Base-by-base conservation (phyloP, 1,284 basidiomycete species). In the Cryptococcus wingfieldii region DNA sequence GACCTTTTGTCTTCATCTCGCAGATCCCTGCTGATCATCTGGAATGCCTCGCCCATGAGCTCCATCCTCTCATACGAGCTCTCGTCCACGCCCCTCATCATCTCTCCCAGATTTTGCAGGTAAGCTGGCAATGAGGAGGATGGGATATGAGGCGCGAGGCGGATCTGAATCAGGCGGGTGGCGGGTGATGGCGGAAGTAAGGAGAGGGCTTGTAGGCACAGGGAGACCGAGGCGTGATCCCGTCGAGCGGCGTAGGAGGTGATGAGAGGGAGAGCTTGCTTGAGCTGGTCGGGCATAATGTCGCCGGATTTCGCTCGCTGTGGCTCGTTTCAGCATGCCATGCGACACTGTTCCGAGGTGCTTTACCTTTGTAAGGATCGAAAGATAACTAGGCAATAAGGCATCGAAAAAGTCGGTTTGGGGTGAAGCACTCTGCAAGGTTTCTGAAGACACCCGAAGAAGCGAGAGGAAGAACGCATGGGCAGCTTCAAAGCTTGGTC, bases 401-500 rank as follows among this genome's bases (percentile, higher is more conserved):
- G 64, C 61, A 16, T 63, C 60, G 37, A 67, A 60, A 31, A 74
- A 66, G 2, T 49, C 50, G 0, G n/a, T 31, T 50, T 69, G 65
- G 8, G 55, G 55, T 5, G 31, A 19, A 14, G 55, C 47, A 3
- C 18, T 43, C 8, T 55, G 48, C 12, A 62, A 50, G 12, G 49
- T 51, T 1, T 47, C 47, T 0, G 65, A 55, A 7, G 65, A 57
- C 0, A 62, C 55, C 4, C 61, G 55, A 1, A 72, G 48, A 0
- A 70, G 48, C 1, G 66, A 60, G 1, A 71, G 53, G 3, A 71
- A 39, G 47, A 70, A 64, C 0, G 67, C 63, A 54, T 70, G 66
- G 13, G 72, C 65, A 28, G 70, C 66, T 42, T 72, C 66, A 49
- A 72, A 74, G 47, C 60, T 65, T 1, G 62, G 23, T 38, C 54